These are phyloP conservation scores for Tulasnella sp. DNA, from an alignment of 768 basidiomycete genomes.

Conservation along the genomic window DNA sequence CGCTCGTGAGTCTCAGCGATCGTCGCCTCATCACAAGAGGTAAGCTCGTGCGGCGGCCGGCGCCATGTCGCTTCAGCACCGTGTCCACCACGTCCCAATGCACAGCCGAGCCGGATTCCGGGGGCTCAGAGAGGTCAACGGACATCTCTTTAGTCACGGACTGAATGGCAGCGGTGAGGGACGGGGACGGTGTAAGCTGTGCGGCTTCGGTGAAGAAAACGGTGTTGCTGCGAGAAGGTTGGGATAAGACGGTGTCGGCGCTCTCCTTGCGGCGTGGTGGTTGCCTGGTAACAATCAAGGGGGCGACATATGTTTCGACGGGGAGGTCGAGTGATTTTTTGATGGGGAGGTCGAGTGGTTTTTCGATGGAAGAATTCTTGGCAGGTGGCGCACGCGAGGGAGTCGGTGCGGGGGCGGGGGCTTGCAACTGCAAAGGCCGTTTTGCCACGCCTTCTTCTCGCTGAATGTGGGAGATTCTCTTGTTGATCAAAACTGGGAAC, in stretches of 20 bases:
- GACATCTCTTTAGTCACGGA: neutral
- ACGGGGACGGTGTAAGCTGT: neutral
- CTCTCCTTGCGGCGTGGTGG: neutral
- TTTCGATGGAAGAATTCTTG: neutral
- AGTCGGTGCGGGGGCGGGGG: neutral
- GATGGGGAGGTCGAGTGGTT: neutral
- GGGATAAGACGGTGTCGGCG: neutral
- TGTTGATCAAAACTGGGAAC: neutral
- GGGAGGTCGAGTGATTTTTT: neutral
- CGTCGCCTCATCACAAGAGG: neutral
- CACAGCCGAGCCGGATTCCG: conserved; percentile 1
- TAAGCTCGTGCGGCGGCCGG: neutral
- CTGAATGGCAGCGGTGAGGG: conserved; percentile 4
- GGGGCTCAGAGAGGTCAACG: neutral
- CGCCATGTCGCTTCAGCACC: neutral
- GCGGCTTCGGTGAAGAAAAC: neutral
- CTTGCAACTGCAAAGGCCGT: neutral
- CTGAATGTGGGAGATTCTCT: neutral
- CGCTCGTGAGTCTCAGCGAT: neutral
- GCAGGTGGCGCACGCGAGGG: neutral
- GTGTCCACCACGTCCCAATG: neutral
- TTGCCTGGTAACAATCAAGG: neutral
- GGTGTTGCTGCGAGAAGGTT: neutral
- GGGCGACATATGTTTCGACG: neutral
- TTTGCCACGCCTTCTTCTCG: neutral